Evolutionary conservation across 2,329 filamentous ascomycete species (phyloP), one percentile per base, ranked within the genome.

Genomic region (Paecilomyces variotii): DNA sequence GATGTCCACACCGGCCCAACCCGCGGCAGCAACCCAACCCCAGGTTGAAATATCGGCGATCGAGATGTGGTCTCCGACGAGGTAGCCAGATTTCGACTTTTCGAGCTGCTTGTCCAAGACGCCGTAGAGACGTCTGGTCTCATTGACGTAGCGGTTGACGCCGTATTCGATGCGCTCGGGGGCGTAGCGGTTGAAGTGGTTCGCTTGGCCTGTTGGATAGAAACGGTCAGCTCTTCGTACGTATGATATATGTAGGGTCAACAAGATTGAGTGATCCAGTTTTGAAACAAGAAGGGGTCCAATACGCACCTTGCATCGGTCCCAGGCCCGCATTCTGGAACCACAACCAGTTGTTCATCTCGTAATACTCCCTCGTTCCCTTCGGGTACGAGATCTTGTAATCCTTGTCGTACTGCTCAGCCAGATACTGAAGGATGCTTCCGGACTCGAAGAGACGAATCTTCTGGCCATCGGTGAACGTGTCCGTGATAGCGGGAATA

Each of bases 401-500:
- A 56, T 92, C 87, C 28, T 80, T 82, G 74, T 96, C 91, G 72
- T 96, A 96, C 60, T 85, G 83, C 56, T 91, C 88, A 19, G 88
- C 85, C 4, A 96, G 82, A 72, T 96, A 62, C 26, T 62, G 59
- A 56, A 62, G 56, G 32, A 62, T 62, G 30, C 60, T 57, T 19
- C 60, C 60, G 62, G 85, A 89, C 76, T 96, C 91, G 69, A 95
- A 96, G 19, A 96, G 72, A 59, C 83, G 81, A 70, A 96, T 90
- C 34, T 79, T 78, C 71, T 88, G 78, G 65, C 90, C 89, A 71
- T 94, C 87, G 4, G 80, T 79, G 71, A 89, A 87, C 5, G 81
- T 89, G 75, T 96, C 91, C 6, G 89, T 94, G 55, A 96, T 68
- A 59, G 91, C 91, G 3, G 91, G 92, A 67, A 96, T 96, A 64